Evolutionary conservation across 2,329 filamentous ascomycete genomes (phyloP), one percentile per base, ranked within the genome.

Genomic region (Daldinia sp.): DNA sequence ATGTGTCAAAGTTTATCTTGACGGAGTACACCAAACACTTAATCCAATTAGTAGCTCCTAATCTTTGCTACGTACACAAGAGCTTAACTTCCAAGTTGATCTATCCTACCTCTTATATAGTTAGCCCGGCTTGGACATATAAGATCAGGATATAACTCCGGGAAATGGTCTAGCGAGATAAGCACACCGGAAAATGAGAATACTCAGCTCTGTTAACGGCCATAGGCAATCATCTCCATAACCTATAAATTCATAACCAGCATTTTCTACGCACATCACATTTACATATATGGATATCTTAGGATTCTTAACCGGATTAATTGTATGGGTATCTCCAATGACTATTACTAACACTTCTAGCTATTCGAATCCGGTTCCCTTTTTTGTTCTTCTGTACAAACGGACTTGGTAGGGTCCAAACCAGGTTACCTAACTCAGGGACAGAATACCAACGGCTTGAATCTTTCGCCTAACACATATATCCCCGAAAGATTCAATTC

Each of bases 261-360:
- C 12, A 28, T n/a, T 10, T 6, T 2, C 7, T 12, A 51, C 7
- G 26, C 6, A 33, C 7, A 18, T 18, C 28, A 51, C 46, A 3
- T 7, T 18, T 12, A 10, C 26, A 35, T 7, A 9, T 9, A 30
- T 48, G 20, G 28, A 13, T 4, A 23, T 46, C 46, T 18, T 3
- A 33, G 18, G 15, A 50, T 26, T 26, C 4, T 48, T 50, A 30
- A 51, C 13, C 53, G n/a, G 53, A 26, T 56, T 30, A 55, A 64
- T 62, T 65, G 42, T 37, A 60, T 69, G 66, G 67, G 67, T 70
- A 70, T 70, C 67, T 67, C 44, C 6, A 55, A 28, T 51, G 48
- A 51, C 53, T 37, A 64, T 42, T 44, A 48, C 53, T 33, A 33
- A 33, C 56, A 48, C 20, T 46, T 18, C 50, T 50, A 23, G 20